These are phyloP conservation scores for Penicillium sp. DNA, from an alignment of 2,329 filamentous ascomycete species.

Conservation along the genomic window DNA sequence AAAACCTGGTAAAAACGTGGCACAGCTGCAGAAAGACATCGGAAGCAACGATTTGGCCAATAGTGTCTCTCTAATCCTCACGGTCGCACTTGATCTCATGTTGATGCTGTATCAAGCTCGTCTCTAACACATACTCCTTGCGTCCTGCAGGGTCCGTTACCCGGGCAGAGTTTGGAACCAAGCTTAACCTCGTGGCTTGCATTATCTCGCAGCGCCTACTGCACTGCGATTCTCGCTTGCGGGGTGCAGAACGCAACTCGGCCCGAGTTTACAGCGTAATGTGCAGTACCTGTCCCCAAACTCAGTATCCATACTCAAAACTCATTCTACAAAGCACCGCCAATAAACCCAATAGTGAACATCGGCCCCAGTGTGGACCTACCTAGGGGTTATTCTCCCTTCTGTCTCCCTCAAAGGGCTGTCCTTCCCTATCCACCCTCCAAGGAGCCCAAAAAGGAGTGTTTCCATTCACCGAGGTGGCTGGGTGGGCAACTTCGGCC, in stretches of 20 bases:
- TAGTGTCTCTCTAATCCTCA: background rate
- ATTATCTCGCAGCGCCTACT: conserved; percentile 19
- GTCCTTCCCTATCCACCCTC: background rate
- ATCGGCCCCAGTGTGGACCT: background rate
- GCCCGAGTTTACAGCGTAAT: background rate
- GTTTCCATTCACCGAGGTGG: background rate
- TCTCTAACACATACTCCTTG: conserved; percentile 12
- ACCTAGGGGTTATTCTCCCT: background rate
- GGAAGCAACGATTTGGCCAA: background rate
- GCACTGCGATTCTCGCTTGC: conserved; percentile 3
- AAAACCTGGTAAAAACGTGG: background rate
- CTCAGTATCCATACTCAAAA: background rate
- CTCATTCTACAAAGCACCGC: background rate
- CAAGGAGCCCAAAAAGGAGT: conserved; percentile 1
- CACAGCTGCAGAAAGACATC: background rate
- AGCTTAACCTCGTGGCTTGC: conserved; percentile 10
- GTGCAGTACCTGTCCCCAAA: background rate
- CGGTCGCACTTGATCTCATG: background rate
- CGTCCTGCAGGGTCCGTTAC: conserved; percentile 5
- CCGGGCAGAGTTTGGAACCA: background rate
- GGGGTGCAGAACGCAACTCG: conserved; percentile 16
- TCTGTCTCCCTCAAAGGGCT: background rate
- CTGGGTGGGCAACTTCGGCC: background rate
- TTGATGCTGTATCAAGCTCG: background rate
- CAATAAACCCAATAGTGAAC: background rate